Percentiles rank a stretch among this genome's conserved stretches.
Evolutionary conservation across 148 eudicot genomes (phyloP).

Genomic region (Linanthus parryae): DNA sequence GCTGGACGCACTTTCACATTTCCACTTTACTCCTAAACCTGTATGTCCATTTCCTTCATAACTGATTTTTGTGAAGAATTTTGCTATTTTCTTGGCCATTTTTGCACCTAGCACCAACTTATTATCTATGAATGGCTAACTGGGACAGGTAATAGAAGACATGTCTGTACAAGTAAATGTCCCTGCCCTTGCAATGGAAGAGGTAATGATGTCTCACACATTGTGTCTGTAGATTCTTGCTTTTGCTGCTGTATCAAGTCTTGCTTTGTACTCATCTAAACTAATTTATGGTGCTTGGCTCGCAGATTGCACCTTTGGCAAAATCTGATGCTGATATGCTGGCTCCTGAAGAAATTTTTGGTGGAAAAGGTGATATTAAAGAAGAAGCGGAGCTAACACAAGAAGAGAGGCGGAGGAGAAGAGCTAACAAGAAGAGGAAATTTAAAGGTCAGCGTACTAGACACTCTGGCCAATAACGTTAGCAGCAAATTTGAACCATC

Average conservation of each 20-base stretch:
- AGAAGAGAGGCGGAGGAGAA: slow-evolving; percentile 74
- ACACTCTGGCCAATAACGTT: background rate
- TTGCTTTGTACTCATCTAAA: background rate
- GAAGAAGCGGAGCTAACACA: slow-evolving; percentile 93
- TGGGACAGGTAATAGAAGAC: slow-evolving; percentile 79
- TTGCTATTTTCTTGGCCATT: background rate
- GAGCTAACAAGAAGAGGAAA: slow-evolving; percentile 84
- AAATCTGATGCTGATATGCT: slow-evolving; percentile 98
- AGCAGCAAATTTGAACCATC: background rate
- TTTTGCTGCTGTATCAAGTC: background rate
- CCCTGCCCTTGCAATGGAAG: slow-evolving; percentile 98
- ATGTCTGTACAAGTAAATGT: slow-evolving; percentile 85
- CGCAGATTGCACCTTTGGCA: slow-evolving; percentile 81
- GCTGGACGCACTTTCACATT: slow-evolving; percentile 95
- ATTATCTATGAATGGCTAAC: slow-evolving; percentile 1
- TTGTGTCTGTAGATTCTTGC: background rate
- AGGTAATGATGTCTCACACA: slow-evolving; percentile 40
- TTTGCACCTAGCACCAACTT: background rate
- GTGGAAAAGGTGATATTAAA: slow-evolving; percentile 83
- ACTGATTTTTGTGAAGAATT: too few relatives aligned
- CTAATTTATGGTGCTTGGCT: background rate
- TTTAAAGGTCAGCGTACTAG: slow-evolving; percentile 50
- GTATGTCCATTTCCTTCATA: slow-evolving; percentile 42
- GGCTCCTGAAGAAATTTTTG: slow-evolving; percentile 92
- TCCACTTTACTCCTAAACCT: slow-evolving; percentile 97